Evolutionary conservation across 2,329 filamentous ascomycete species (phyloP), one percentile per base, ranked within the genome.

Genomic region (Colletotrichum karsti): DNA sequence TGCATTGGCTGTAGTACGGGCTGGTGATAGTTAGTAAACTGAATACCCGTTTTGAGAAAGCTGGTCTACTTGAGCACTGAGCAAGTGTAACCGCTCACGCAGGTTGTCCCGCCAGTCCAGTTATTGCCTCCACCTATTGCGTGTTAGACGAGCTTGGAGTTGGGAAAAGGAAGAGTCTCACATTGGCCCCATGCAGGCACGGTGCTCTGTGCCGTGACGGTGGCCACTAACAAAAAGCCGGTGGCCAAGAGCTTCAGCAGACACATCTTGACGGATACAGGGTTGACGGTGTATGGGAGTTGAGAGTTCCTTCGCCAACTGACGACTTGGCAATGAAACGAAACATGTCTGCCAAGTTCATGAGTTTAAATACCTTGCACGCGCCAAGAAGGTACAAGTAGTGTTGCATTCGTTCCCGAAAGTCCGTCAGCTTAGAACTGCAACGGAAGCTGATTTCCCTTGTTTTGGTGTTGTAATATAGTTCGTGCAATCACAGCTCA

Each of bases 61-160:
- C 5, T 15, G 24, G 8, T 10, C 2, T 53, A 70, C 68, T 70
- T 70, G 15, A 68, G 51, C 20, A 68, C 28, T 4, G 54, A 59
- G 35, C 68, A 70, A 18, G 64, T 68, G 39, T 70, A 70, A 7
- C 68, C 68, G 50, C 59, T 68, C 12, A 46, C 54, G 28, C 68
- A 70, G 18, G 35, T 37, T 7, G 64, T 70, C n/a, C 28, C 39
- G 4, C 67, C 64, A 22, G 20, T 56, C 64, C 64, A 70, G n/a
- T 22, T 54, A 24, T 54, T 64, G 4, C 68, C 68, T 9, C 68
- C 68, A 24, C 68, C 68, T 70, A 10, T 12, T 7, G 4, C 7
- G 12, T 22, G 37, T 69, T 24, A 67, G n/a, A n/a, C 7, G 1
- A 24, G 7, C 4, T 15, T 26, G 9, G 5, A 18, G 8, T 24